These are phyloP conservation scores for Monosporascus sp. DNA, from an alignment of 2,329 filamentous ascomycete genomes.

Conservation along the genomic window DNA sequence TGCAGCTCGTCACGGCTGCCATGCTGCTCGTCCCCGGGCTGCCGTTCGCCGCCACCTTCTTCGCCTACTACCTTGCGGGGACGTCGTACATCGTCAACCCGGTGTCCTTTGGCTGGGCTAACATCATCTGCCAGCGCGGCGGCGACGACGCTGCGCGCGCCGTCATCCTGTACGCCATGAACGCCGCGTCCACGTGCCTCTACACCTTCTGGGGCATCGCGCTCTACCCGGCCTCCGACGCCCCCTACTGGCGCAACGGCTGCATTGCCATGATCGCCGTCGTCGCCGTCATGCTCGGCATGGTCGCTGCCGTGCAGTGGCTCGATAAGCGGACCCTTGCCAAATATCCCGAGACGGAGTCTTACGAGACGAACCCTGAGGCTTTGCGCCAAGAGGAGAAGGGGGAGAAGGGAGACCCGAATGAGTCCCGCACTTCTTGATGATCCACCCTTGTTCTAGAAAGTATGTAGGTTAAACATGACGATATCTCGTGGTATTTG, in stretches of 20 bases:
- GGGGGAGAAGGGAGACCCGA: too few species aligned
- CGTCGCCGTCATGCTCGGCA: slow-evolving; percentile 7
- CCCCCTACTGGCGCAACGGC: slow-evolving; percentile 35
- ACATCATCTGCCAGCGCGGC: slow-evolving; percentile 16
- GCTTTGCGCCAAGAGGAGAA: too few species aligned
- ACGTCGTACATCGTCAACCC: slow-evolving; percentile 15
- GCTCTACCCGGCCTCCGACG: slow-evolving; percentile 35
- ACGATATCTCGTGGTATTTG: too few species aligned
- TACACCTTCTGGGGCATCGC: slow-evolving; percentile 41
- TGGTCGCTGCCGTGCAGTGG: slow-evolving; percentile 7
- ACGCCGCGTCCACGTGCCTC: slow-evolving; percentile 31
- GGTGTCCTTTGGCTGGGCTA: slow-evolving; percentile 19
- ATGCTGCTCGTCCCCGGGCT: slow-evolving; percentile 12
- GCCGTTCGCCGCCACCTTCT: slow-evolving; percentile 10
- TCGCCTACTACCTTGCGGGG: slow-evolving; percentile 15
- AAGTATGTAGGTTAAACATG: too few species aligned
- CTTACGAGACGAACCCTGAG: too few species aligned
- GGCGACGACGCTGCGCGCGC: slow-evolving; percentile 25
- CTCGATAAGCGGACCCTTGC: slow-evolving; percentile 7
- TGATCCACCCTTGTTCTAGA: too few species aligned
- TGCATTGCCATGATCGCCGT: slow-evolving; percentile 24
- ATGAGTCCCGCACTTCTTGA: too few species aligned
- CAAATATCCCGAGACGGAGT: neutral
- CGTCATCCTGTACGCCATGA: slow-evolving; percentile 16
- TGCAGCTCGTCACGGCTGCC: slow-evolving; percentile 11